phyloP scores from a whole-genome alignment of 306 rosid genomes.

The Styphnolobium japonicum region DNA sequence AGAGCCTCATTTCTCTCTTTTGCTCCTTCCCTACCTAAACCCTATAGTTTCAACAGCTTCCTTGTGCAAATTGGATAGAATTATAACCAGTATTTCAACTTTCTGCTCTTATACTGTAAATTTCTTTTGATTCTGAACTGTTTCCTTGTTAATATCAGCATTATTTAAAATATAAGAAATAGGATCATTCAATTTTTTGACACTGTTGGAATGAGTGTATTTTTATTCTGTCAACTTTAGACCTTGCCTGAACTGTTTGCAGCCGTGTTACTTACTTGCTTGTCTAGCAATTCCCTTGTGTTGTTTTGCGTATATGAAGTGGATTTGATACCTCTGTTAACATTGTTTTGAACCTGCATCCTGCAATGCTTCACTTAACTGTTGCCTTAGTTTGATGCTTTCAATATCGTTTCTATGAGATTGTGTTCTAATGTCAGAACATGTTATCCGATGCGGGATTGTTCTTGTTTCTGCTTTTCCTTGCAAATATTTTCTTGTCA shows the following conservation, averaged over 20 bases:
- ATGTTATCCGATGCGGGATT: too few relatives aligned
- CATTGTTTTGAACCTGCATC: too few relatives aligned
- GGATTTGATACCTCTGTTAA: neutral
- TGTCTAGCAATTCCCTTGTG: neutral
- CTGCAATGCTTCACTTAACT: too few relatives aligned
- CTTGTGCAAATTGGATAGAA: neutral
- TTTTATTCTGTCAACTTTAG: neutral
- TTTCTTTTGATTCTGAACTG: conserved; percentile 6
- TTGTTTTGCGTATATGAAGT: neutral
- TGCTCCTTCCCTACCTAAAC: too few relatives aligned
- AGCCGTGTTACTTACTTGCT: neutral
- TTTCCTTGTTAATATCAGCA: neutral
- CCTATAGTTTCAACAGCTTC: too few relatives aligned
- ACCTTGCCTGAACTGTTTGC: neutral
- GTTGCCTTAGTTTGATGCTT: too few relatives aligned
- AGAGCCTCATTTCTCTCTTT: too few relatives aligned
- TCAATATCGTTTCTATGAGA: too few relatives aligned
- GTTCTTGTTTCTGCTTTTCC: too few relatives aligned
- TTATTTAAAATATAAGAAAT: neutral
- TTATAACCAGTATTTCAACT: neutral
- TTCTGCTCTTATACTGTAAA: neutral
- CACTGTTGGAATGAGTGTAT: neutral
- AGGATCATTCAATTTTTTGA: neutral
- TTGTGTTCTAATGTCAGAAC: too few relatives aligned
- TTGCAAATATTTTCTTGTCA: too few relatives aligned